Conservation (phyloP, 805 yeast species). For the Groenewaldozyma salmanticensis region DNA sequence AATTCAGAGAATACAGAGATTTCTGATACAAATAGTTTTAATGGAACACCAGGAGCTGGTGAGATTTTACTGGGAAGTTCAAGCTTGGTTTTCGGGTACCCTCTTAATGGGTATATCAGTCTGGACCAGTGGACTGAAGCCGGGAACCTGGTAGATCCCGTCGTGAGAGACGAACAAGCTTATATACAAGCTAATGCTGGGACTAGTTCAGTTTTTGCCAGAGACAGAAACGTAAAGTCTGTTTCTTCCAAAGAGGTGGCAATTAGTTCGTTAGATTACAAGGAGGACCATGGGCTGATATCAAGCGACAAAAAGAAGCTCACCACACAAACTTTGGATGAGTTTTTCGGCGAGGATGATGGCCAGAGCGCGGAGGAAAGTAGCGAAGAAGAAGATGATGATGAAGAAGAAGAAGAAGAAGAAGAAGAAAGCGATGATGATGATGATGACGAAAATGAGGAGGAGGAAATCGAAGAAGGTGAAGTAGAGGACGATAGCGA, state of each 20-base stretch:
- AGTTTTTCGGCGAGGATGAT: conserved; percentile 52
- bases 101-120: conserved; percentile 24
- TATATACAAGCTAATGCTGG: not conserved
- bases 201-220: not conserved
- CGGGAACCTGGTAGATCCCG: conserved; percentile 17
- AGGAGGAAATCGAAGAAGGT: too few species aligned
- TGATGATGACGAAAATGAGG: conserved; percentile 5
- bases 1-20: conserved; percentile 7
- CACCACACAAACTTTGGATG: conserved; percentile 73
- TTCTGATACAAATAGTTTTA: too few species aligned
- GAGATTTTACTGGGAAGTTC: conserved; percentile 25
- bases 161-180: conserved; percentile 27
- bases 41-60: too few species aligned
- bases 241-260: not conserved
- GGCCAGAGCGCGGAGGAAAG: conserved; percentile 27
- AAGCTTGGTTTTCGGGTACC: conserved; percentile 23
- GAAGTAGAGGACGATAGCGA: conserved; percentile 2
- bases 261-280: not conserved
- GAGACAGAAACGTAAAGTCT: not conserved
- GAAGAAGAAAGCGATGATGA: conserved; percentile 5
- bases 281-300: conserved; percentile 12
- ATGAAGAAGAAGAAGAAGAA: conserved; percentile 5
- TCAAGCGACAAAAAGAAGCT: conserved; percentile 29
- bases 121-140: conserved; percentile 40
- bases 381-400: conserved; percentile 15